phyloP scores from a whole-genome alignment of 163 green algal genomes.

The Prototheca wickerhamii region DNA sequence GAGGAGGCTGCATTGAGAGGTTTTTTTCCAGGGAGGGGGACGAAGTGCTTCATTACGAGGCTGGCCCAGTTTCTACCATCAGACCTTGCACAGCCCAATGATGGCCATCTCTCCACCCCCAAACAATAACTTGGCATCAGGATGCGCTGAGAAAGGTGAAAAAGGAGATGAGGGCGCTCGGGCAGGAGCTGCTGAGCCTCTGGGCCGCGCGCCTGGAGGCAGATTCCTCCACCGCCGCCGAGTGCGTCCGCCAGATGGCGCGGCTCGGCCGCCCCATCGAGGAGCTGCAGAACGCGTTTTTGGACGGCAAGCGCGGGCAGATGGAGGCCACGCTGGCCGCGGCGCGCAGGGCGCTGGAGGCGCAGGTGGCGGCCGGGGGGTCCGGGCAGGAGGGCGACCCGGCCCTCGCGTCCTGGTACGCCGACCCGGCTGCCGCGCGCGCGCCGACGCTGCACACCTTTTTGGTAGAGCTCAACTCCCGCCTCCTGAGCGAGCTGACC shows the following conservation, averaged over 20 bases:
- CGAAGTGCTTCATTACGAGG: too few relatives aligned
- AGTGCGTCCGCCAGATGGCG: constrained; percentile 68
- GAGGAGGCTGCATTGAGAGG: too few relatives aligned
- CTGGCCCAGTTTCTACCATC: neutral
- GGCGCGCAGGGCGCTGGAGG: constrained; percentile 3
- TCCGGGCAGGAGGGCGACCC: neutral
- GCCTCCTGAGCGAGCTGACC: constrained; percentile 53
- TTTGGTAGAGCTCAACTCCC: constrained; percentile 52
- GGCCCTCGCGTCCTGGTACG: too few relatives aligned
- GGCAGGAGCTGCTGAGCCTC: constrained; percentile 47
- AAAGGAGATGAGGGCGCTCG: constrained; percentile 48
- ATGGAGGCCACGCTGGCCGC: constrained; percentile 41
- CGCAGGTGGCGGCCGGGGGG: neutral
- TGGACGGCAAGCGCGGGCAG: constrained; percentile 47
- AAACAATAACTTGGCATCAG: constrained; percentile 11
- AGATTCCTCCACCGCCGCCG: constrained; percentile 51
- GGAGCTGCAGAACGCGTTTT: constrained; percentile 60
- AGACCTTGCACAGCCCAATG: too few relatives aligned
- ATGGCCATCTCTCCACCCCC: neutral
- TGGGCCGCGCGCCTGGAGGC: constrained; percentile 52
- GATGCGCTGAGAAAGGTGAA: constrained; percentile 53
- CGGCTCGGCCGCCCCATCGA: constrained; percentile 67
- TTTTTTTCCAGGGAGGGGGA: too few relatives aligned
- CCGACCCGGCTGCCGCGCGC: neutral
- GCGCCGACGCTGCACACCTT: constrained; percentile 30